Evolutionary conservation across 768 basidiomycete species (phyloP), one percentile per base, ranked within the genome.

Genomic region (Collybia sp.): DNA sequence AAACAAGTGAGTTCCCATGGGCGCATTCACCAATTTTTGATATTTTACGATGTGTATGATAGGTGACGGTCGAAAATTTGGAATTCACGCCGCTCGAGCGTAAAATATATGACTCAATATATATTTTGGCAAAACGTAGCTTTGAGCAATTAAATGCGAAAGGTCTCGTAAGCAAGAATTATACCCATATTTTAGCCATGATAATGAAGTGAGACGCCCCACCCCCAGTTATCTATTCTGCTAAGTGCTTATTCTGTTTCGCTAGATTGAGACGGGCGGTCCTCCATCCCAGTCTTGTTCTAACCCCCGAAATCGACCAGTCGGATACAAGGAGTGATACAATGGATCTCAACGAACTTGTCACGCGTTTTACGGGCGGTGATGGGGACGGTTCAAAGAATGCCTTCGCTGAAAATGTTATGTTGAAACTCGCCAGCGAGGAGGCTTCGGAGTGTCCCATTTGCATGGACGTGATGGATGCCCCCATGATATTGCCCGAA

Each of bases 101-200:
- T 46, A 88, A 82, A 63, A 85, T 97, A 31, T 98, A 98, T 61
- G 85, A 93, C 58, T 85, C 85, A 6, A 80, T 95, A 43, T 95
- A 89, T 62, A 65, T 71, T 44, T 77, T 84, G 34, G 91, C 83
- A 2, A 95, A 93, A 65, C 70, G 71, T 37, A 79, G 83, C 51
- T 97, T 93, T 58, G 84, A 93, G 44, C 78, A 78, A 45, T 71
- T 94, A 15, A 83, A 82, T 51, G 83, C 82, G 3, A 85, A 85
- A 60, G 93, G 93, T 3, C 68, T 85, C 2, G 70, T 90, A 25
- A 79, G 82, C 53, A 88, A 80, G 59, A 91, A 92, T 55, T 86
- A 88, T 61, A 86, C 88, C 15, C 82, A 90, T 61, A 91, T 93
- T 59, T 76, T 97, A 55, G 91, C 93, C 11, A 93, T 95, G 87